Percentiles rank a stretch among this genome's conserved stretches.
These are phyloP conservation scores for Fraxinus platypoda DNA, from an alignment of 305 asterid species.

Conservation along the genomic window DNA sequence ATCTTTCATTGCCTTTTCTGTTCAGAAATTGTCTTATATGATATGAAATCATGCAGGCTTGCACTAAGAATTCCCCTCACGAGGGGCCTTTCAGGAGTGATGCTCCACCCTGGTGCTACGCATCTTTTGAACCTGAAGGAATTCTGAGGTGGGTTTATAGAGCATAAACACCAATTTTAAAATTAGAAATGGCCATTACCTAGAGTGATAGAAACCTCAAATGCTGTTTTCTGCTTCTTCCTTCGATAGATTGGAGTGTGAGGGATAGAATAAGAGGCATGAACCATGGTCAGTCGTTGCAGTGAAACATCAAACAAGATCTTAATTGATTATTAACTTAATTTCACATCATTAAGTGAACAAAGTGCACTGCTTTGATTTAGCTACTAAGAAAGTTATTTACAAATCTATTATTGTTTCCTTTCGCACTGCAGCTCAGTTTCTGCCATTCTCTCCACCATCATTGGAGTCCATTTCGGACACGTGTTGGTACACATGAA, in stretches of 20 bases:
- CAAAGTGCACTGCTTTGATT: not conserved
- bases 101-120: conserved; percentile 77
- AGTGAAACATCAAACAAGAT: not conserved
- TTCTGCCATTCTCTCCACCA: conserved; percentile 69
- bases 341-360: not conserved
- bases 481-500: conserved; percentile 64
- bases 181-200: not conserved
- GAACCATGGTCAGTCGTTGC: not conserved
- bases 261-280: not conserved
- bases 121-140: conserved; percentile 85
- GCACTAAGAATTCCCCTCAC: conserved; percentile 56
- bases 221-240: conserved; percentile 1
- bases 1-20: not conserved
- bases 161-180: not conserved
- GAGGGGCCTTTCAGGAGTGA: conserved; percentile 60
- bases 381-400: not conserved
- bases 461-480: conserved; percentile 71
- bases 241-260: not conserved
- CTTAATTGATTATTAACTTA: not conserved
- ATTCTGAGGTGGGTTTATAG: conserved; percentile 48
- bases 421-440: conserved; percentile 56
- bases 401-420: not conserved
- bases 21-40: not conserved
- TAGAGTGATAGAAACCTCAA: not conserved
- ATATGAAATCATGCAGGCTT: conserved; percentile 42